Evolutionary conservation across 495 filamentous ascomycete species (phyloP).

Genomic region (Neurospora cerealis): DNA sequence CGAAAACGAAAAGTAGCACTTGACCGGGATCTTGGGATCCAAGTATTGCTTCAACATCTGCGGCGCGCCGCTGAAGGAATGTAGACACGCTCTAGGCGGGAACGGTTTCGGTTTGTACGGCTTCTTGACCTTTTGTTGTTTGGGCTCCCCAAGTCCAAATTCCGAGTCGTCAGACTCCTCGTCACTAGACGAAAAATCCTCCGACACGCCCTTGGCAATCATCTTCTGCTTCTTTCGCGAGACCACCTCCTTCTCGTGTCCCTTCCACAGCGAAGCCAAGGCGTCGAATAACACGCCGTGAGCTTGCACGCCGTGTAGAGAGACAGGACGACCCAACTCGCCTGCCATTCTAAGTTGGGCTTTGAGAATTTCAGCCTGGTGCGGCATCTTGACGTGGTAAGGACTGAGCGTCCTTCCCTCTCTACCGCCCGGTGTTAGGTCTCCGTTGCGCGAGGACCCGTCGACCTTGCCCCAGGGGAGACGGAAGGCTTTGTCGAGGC

Average conservation of each 20-base stretch:
- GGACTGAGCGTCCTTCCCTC: slow-evolving; percentile 68
- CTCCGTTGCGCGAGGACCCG: slow-evolving; percentile 27
- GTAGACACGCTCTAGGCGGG: slow-evolving; percentile 85
- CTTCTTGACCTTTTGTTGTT: slow-evolving; percentile 1
- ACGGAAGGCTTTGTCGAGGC: slow-evolving; percentile 76
- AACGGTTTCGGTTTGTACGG: slow-evolving; percentile 44
- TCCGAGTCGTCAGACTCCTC: slow-evolving; percentile 24
- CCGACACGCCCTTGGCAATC: slow-evolving; percentile 28
- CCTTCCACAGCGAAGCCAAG: slow-evolving; percentile 68
- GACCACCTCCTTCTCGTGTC: slow-evolving; percentile 59
- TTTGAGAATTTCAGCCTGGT: slow-evolving; percentile 66
- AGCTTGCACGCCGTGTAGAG: slow-evolving; percentile 83
- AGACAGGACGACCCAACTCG: slow-evolving; percentile 68
- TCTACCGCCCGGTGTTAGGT: slow-evolving; percentile 65
- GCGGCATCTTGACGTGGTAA: slow-evolving; percentile 63
- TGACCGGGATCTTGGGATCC: slow-evolving; percentile 59
- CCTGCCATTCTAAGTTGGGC: slow-evolving; percentile 83
- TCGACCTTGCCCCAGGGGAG: slow-evolving; percentile 48
- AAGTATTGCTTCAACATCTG: slow-evolving; percentile 72
- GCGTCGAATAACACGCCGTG: slow-evolving; percentile 76
- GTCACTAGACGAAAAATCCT: slow-evolving; percentile 33
- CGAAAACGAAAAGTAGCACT: slow-evolving; percentile 85
- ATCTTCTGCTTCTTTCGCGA: slow-evolving; percentile 51
- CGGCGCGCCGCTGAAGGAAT: slow-evolving; percentile 80
- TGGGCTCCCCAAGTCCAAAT: background rate